Base-by-base conservation (phyloP, 1,139 yeast species). In the Geotrichum aggregatum region DNA sequence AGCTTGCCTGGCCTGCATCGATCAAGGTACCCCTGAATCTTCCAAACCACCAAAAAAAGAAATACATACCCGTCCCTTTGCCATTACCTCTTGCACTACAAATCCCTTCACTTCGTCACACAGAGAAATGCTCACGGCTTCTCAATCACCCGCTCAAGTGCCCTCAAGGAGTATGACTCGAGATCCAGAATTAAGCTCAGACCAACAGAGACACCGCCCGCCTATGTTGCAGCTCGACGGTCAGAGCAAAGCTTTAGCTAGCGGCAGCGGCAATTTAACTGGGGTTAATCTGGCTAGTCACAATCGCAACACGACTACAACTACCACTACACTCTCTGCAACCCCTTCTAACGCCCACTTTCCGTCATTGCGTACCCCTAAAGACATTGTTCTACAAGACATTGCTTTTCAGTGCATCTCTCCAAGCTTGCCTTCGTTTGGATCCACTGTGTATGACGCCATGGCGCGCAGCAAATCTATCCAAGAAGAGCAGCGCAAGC, bases 381-480 rank as follows among this genome's bases (percentile, higher is more conserved):
- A 63, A 45, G 70, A 66, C 33, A 60, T 66, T 34, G 68, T 66
- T 22, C 51, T 54, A 6, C 65, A 66, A 44, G 69, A 64, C 44
- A 62, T 66, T 39, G 68, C 69, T 18, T 57, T 71, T 46, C 67
- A 71, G 55, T 71, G 75, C 56, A 71, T 70, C 14, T 70, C 75
- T 16, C 74, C 75, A 7, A 73, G 72, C 8, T 59, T 72, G 35
- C 69, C 72, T 11, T 62, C 66, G 6, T 61, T 58, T 44, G 54
- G 50, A 10, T 43, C 54, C 1, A 41, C 44, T 3, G 46, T 54
- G 14, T 34, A 47, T 8, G 56, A 51, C 34, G 53, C 50, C n/a
- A 52, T 54, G 44, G 54, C 43, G 11, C 49, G 52, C 28, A 51
- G 54, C 31, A 54, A 51, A 41, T 61, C 62, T 33, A 59, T 70